Percentiles rank a stretch among this genome's conserved stretches.
phyloP scores from a whole-genome alignment of 176 grass and related monocot genomes.

The Saccharum spontaneum region DNA sequence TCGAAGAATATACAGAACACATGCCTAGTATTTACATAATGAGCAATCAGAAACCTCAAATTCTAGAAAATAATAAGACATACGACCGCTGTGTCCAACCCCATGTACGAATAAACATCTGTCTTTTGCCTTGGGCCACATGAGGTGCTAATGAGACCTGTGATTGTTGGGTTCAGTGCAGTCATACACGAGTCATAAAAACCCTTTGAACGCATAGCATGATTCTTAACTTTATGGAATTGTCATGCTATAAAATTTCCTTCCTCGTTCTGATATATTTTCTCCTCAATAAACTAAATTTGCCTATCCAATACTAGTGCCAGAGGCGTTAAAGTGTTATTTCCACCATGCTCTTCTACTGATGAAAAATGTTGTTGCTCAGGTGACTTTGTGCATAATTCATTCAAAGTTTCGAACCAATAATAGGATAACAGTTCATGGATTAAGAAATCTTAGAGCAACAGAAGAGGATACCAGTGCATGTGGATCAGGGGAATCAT shows the following conservation, averaged over 20 bases:
- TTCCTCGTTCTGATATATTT: constrained; percentile 18
- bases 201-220: background rate
- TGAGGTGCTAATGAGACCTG: background rate
- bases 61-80: background rate
- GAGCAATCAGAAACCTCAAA: constrained; percentile 39
- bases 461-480: constrained; percentile 56
- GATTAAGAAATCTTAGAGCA: constrained; percentile 6
- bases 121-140: background rate
- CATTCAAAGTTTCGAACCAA: background rate
- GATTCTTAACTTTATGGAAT: background rate
- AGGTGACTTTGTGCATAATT: background rate
- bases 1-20: constrained; percentile 87
- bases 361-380: background rate
- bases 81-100: background rate
- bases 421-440: background rate
- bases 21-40: constrained; percentile 68
- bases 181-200: background rate
- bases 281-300: constrained; percentile 19
- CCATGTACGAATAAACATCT: background rate
- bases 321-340: background rate
- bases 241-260: constrained; percentile 16
- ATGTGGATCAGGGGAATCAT: constrained; percentile 75
- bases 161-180: background rate
- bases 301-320: constrained; percentile 4
- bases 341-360: background rate